Percentiles rank a stretch among this genome's conserved stretches.
Evolutionary conservation across 768 basidiomycete genomes (phyloP).

Genomic region (Amanita phalloides): DNA sequence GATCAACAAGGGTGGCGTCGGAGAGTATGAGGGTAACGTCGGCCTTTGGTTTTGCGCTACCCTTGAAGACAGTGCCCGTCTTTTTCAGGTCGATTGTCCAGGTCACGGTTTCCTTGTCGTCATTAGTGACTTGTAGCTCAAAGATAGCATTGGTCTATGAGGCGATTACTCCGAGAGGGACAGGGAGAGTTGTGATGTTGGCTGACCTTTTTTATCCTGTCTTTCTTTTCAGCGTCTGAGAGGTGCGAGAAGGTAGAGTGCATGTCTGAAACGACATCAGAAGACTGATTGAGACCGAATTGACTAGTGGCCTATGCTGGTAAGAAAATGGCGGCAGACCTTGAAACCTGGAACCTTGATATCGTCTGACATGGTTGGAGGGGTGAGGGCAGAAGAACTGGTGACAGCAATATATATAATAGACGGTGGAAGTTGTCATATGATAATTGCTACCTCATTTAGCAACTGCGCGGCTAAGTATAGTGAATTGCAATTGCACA

Average conservation of each 20-base stretch:
- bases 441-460: not conserved
- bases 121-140: conserved; percentile 72
- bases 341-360: conserved; percentile 70
- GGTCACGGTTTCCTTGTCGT: conserved; percentile 51
- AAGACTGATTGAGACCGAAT: conserved; percentile 35
- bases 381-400: not conserved
- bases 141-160: conserved; percentile 79
- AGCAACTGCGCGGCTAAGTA: not conserved
- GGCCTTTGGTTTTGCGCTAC: conserved; percentile 58
- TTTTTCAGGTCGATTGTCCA: conserved; percentile 97
- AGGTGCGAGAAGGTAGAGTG: conserved; percentile 38
- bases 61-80: conserved; percentile 66
- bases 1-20: conserved; percentile 63
- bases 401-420: not conserved
- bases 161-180: not conserved
- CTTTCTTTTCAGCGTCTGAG: conserved; percentile 51
- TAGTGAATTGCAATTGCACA: too few species aligned
- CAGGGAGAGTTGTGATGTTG: not conserved
- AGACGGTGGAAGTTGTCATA: not conserved
- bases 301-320: not conserved
- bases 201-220: conserved; percentile 65
- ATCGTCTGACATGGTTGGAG: conserved; percentile 47
- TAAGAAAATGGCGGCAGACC: conserved; percentile 21
- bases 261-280: conserved; percentile 50
- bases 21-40: conserved; percentile 76